Base-by-base conservation (phyloP, 2,329 filamentous ascomycete genomes). In the Pseudonectria buxi region DNA sequence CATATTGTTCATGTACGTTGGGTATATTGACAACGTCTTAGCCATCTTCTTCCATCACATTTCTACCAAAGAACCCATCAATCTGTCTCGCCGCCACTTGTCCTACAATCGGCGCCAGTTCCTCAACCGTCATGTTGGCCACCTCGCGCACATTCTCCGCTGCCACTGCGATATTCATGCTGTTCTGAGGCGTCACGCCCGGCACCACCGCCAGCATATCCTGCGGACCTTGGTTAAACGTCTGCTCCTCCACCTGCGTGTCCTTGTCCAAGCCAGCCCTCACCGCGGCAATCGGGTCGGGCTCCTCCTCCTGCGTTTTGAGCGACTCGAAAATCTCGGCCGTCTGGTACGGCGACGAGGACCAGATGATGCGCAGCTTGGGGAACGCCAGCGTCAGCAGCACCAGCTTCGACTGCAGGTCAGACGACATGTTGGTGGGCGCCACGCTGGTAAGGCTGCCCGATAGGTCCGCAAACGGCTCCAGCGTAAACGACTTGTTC, bases 241-340 rank as follows among this genome's bases (percentile, higher is more conserved):
- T 78, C 50, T 86, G 77, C 47, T 82, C 74, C 40, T 80, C 80
- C 3, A 71, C 75, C 52, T 65, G 71, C 57, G 76, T 68, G 38
- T 63, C 61, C 44, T 56, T 58, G 38, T 65, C 47, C 69, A 98
- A 67, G 0, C 92, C 92, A 3, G 89, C 76, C 40, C 83, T 78
- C 7, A 95, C 88, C 0, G 92, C 92, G 3, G 78, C 79, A 25
- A 94, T 73, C 2, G 92, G 92, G 57, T 98, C 89, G 0, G 92
- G 92, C 62, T 98, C 92, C 3, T 81, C 72, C 50, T 90, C 83
- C 51, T 88, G 83, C 47, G 87, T 83, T 67, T 98, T 98, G 36
- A 98, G 74, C 47, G 87, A 82, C 51, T 89, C 83, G 57, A 98
- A 96, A 43, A 98, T 96, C 65, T 96, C 89, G 2, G 92, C 92